Base-by-base conservation (phyloP, 2,329 filamentous ascomycete genomes). In the Pseudocercospora fuligena region DNA sequence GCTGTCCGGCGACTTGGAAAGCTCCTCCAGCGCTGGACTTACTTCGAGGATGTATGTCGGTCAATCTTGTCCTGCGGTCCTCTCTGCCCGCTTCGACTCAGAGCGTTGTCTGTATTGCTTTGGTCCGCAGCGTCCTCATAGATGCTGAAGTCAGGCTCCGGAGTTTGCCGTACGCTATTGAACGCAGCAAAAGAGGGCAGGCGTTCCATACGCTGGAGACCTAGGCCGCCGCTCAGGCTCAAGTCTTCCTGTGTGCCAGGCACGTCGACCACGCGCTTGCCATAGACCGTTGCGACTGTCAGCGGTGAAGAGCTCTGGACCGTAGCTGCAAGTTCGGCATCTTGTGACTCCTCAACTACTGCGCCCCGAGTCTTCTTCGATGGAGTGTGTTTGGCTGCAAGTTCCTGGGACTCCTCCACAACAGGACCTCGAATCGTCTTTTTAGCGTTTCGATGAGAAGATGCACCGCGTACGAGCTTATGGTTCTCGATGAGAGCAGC, bases 1-100 rank as follows among this genome's bases (percentile, higher is more conserved):
- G 16, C n/a, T 43, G 16, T 8, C 40, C n/a, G 36, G 6, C 6
- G 14, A n/a, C 40, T 2, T 19, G 4, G 16, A 19, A 43, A 40
- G 36, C 36, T 40, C 36, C 14, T 16, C n/a, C 14, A 40, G n/a
- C 40, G 40, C 40, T 8, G 16, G 40, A 43, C 40, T 43, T 43
- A 43, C 40, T 16, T 75, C 36, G 66, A 66, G 63, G 60, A 73
- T 3, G 53, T 58, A 58, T 71, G 60, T 21, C 53, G 36, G 12
- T 53, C 64, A 29, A 68, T 21, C 25, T 66, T 14, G 40, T 43
- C 14, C 27, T 27, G 27, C 51, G 25, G 2, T 12, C 16, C 16
- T n/a, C 25, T 12, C 23, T 19, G 11, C 27, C 51, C 25, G 12
- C 51, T 56, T 56, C 27, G 51, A 16, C 27, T 27, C 23, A n/a